A percentile compares a stretch with the other conserved stretches of the same genome.
Evolutionary conservation across 2,329 filamentous ascomycete genomes (phyloP).

Genomic region (Truncatella angustata): DNA sequence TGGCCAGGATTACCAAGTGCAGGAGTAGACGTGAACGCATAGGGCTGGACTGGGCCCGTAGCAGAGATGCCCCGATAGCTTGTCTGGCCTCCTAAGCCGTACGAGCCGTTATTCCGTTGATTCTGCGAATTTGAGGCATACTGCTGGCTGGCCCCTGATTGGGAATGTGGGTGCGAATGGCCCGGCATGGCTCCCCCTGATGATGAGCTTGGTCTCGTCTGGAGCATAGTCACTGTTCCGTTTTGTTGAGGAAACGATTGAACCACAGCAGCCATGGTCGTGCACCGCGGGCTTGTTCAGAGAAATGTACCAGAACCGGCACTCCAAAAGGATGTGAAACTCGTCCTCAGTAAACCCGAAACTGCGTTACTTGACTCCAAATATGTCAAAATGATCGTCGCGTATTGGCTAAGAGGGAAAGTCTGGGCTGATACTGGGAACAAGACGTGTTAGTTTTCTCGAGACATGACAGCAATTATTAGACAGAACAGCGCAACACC

Average conservation of each 20-base stretch:
- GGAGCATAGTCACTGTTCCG: slow-evolving; percentile 71
- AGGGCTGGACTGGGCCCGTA: slow-evolving; percentile 69
- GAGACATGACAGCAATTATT: not conserved
- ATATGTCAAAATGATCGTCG: not conserved
- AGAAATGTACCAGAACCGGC: not conserved
- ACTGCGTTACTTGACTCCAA: not conserved
- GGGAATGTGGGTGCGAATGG: slow-evolving; percentile 44
- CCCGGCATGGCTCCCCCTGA: slow-evolving; percentile 57
- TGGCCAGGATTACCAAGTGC: slow-evolving; percentile 54
- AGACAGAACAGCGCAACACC: not conserved
- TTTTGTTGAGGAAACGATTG: slow-evolving; percentile 78
- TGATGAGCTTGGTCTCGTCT: slow-evolving; percentile 66
- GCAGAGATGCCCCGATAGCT: slow-evolving; percentile 55
- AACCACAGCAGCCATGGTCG: slow-evolving; percentile 79
- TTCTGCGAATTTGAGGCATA: slow-evolving; percentile 47
- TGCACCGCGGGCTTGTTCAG: not conserved
- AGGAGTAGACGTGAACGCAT: slow-evolving; percentile 73
- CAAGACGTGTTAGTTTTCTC: not conserved
- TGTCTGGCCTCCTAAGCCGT: slow-evolving; percentile 37
- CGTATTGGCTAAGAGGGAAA: not conserved
- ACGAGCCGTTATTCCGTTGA: slow-evolving; percentile 51
- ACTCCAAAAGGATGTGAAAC: not conserved
- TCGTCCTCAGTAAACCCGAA: not conserved
- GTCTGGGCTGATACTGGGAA: too few relatives aligned
- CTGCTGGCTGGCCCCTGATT: slow-evolving; percentile 35